Evolutionary conservation across 108 stramenopile genomes (phyloP).

Genomic region (Aurantiochytrium sp.): DNA sequence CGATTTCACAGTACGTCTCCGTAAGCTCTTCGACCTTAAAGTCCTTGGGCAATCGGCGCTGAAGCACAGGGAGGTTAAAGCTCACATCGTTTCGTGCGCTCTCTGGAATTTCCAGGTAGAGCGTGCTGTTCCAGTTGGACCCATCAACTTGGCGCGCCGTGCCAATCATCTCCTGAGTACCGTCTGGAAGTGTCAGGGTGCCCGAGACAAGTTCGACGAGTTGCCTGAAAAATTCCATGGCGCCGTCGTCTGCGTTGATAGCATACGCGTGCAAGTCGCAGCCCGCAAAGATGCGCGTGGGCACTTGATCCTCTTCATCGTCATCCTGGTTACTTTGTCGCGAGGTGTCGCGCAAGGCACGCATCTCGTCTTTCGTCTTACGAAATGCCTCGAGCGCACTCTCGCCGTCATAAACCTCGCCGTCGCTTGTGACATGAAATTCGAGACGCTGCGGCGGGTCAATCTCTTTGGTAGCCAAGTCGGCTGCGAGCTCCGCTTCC

Average conservation of each 20-base stretch:
- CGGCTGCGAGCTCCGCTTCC: neutral
- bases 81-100: neutral
- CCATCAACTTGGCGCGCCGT: no score
- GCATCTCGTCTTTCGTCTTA: neutral
- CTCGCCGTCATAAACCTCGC: neutral
- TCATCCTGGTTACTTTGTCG: neutral
- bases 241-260: no score
- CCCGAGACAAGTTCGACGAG: no score
- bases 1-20: neutral
- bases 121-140: neutral
- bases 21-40: neutral
- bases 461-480: neutral
- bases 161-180: no score
- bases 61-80: neutral
- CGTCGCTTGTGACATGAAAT: neutral
- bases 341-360: neutral
- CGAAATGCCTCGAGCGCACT: neutral
- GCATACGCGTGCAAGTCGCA: no score
- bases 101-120: neutral
- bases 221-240: no score
- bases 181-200: no score
- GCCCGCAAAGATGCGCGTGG: no score
- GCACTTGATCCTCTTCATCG: neutral
- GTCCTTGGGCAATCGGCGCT: neutral
- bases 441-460: neutral